Base-by-base conservation (phyloP, 140 eudicot species). In the Anethum foeniculum region DNA sequence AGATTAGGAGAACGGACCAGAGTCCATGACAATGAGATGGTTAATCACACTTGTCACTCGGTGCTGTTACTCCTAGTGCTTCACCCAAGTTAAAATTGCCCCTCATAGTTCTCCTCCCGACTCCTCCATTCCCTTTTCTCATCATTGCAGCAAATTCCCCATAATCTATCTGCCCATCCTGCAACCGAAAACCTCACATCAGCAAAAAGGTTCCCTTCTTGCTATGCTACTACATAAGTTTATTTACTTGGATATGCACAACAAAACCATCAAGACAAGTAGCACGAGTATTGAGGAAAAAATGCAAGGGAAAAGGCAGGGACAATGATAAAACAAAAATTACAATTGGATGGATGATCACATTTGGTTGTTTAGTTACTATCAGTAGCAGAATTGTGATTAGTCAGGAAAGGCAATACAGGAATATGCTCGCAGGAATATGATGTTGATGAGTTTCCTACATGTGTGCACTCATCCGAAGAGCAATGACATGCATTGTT, bases 91-190 rank as follows among this genome's bases (percentile, higher is more conserved):
- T 88, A 12, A 93, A 76, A 48, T 87, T 86, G 44, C 84, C 71
- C 80, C 97, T 88, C 90, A 91, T 93, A 64, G 95, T 94, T 88
- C 97, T 88, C 84, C 97, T 86, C 46, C 98, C 98, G n/a, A 88
- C 65, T 67, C 92, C 92, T 23, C 96, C 96, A 62, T 91, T 94
- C 68, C 97, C 98, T 77, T 87, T 94, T 83, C 98, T 88, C 98
- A 94, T 94, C 98, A 94, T 94, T 0, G 97, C 98, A 38, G 97
- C 96, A 80, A 94, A 94, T 80, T 94, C 98, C 62, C 90, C 94
- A 58, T 94, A 94, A 84, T 94, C 98, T 75, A 94, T 94, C 85
- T 94, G 98, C 69, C 98, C 98, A 85, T 94, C 98, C 98, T 94
- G 93, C 81, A 83, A 65, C 16, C 41, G 30, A 39, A 69, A 48